phyloP scores from a whole-genome alignment of 2,329 filamentous ascomycete genomes.

The Colletotrichum plurivorum region DNA sequence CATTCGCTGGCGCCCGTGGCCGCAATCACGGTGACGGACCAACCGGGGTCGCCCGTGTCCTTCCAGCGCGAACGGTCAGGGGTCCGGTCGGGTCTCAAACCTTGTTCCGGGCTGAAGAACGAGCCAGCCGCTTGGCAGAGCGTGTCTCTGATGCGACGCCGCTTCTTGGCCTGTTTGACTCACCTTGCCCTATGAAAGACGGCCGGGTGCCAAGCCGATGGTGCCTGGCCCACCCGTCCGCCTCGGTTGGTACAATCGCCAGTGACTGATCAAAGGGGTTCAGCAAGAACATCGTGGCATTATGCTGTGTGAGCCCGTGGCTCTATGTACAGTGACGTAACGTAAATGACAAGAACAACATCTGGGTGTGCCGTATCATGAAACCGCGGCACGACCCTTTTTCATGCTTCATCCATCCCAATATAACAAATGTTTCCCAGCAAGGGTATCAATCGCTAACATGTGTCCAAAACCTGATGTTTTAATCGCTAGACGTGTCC shows the following conservation, averaged over 20 bases:
- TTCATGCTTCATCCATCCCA: not conserved
- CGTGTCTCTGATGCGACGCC: no score
- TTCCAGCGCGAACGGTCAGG: no score
- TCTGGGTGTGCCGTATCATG: conserved; percentile 11
- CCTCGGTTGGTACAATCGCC: not conserved
- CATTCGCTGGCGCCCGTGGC: no score
- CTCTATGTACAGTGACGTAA: conserved; percentile 1
- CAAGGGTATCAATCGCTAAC: conserved; percentile 40
- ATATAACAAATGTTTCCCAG: conserved; percentile 24
- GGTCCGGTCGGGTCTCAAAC: no score
- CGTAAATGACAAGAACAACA: conserved; percentile 10
- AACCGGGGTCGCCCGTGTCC: no score
- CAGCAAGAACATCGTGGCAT: not conserved
- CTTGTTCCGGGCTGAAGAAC: no score
- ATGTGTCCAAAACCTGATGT: conserved; percentile 3
- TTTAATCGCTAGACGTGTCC: conserved; percentile 27
- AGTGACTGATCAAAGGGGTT: not conserved
- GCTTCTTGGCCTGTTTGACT: no score
- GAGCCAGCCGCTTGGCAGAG: no score
- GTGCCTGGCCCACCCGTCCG: no score
- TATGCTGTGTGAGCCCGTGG: not conserved
- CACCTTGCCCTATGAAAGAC: no score
- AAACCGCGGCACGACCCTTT: not conserved
- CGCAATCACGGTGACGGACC: no score
- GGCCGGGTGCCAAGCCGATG: not conserved